These are phyloP conservation scores for Orbilia blumenaviensis DNA, from an alignment of 2,329 filamentous ascomycete species.

Conservation along the genomic window DNA sequence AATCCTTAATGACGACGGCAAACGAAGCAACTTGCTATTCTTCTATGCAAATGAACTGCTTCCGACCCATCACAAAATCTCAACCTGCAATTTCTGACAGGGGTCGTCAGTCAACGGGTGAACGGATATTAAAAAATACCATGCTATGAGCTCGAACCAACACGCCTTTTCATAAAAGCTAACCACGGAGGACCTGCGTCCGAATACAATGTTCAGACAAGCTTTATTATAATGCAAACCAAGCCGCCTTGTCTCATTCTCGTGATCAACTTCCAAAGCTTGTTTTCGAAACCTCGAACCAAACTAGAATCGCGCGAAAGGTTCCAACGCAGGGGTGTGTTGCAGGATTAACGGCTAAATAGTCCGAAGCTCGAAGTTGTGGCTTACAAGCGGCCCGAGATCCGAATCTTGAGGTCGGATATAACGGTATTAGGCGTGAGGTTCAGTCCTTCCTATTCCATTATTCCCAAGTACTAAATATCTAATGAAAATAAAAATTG, in stretches of 20 bases:
- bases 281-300: constrained; percentile 26
- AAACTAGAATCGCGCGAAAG: constrained; percentile 12
- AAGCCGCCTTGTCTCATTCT: constrained; percentile 8
- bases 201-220: constrained; percentile 25
- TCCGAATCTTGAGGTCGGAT: background rate
- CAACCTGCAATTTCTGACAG: background rate
- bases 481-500: too few species aligned
- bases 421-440: background rate
- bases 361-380: constrained; percentile 5
- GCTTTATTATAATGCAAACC: constrained; percentile 28
- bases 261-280: constrained; percentile 33
- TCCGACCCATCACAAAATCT: background rate
- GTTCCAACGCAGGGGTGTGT: constrained; percentile 42
- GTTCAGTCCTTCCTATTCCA: too few species aligned
- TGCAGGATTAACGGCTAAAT: constrained; percentile 44
- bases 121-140: constrained; percentile 22
- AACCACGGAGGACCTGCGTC: constrained; percentile 31
- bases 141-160: background rate
- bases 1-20: constrained; percentile 10
- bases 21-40: background rate
- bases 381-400: constrained; percentile 27
- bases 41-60: background rate
- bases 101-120: background rate
- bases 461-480: too few species aligned
- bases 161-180: background rate